phyloP scores from a whole-genome alignment of 139 green algal species.

The Gonium pectorale region DNA sequence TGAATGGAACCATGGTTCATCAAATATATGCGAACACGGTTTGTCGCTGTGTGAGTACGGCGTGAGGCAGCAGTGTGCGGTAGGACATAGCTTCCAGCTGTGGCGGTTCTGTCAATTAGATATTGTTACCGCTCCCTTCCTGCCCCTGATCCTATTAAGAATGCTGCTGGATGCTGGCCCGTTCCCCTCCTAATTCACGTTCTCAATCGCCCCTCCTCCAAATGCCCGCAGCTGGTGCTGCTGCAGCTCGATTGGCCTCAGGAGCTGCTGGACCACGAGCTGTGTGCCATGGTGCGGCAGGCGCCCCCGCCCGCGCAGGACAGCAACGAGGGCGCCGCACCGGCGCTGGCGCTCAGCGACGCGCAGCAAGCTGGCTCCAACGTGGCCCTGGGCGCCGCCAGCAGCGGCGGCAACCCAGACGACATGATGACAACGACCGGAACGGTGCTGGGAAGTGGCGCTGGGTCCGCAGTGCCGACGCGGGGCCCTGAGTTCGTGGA shows the following conservation, averaged over 20 bases:
- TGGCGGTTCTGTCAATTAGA: too few species aligned
- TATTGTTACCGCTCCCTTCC: too few species aligned
- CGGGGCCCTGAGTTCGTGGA: neutral
- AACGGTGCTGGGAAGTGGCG: neutral
- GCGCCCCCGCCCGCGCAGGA: neutral
- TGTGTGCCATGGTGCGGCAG: slow-evolving; percentile 17
- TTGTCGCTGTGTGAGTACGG: too few species aligned
- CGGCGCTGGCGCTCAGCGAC: neutral
- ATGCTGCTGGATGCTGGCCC: too few species aligned
- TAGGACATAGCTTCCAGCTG: too few species aligned
- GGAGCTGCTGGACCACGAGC: slow-evolving; percentile 33
- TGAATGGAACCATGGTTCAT: too few species aligned
- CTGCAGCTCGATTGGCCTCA: slow-evolving; percentile 28
- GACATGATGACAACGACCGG: neutral
- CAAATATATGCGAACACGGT: too few species aligned
- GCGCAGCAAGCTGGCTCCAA: neutral
- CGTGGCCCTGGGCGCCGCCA: neutral
- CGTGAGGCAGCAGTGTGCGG: too few species aligned
- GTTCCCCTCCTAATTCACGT: too few species aligned
- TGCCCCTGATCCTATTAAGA: too few species aligned
- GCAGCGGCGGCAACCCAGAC: neutral
- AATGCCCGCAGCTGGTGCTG: slow-evolving; percentile 22
- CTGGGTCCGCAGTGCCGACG: neutral
- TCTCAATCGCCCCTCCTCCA: neutral
- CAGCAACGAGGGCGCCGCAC: neutral